A percentile compares a stretch with the other conserved stretches of the same genome.
phyloP scores from a whole-genome alignment of 2,329 filamentous ascomycete genomes.

The Thelonectria rubi region DNA sequence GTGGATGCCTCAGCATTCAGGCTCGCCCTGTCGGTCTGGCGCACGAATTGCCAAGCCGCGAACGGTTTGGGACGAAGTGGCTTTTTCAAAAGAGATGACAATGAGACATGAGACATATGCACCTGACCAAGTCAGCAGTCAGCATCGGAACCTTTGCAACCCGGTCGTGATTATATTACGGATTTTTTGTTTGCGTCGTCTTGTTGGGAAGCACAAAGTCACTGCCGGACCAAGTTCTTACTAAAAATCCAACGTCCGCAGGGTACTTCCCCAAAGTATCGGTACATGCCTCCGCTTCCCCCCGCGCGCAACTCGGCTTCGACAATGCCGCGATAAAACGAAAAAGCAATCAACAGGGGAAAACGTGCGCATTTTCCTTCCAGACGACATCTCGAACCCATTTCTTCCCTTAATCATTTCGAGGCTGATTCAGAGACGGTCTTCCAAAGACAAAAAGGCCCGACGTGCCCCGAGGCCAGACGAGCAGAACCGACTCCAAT shows the following conservation, averaged over 20 bases:
- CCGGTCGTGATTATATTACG: not conserved
- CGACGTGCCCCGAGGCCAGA: not conserved
- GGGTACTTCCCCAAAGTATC: slow-evolving; percentile 18
- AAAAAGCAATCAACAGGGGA: not conserved
- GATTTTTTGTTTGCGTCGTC: too few relatives aligned
- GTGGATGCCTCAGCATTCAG: too few relatives aligned
- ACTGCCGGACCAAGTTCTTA: not conserved
- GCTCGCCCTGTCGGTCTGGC: too few relatives aligned
- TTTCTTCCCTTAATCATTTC: not conserved
- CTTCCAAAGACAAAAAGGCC: not conserved
- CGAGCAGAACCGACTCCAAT: not conserved
- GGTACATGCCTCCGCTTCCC: slow-evolving; percentile 2
- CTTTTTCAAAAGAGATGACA: not conserved
- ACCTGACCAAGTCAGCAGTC: not conserved
- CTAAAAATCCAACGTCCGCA: not conserved
- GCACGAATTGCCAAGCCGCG: too few relatives aligned
- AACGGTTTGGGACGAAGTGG: too few relatives aligned
- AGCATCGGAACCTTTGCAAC: not conserved
- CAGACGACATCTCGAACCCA: not conserved
- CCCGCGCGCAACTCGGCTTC: not conserved
- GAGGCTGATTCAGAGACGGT: not conserved
- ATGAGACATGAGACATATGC: slow-evolving; percentile 12
- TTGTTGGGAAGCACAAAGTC: not conserved
- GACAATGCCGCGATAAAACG: not conserved
- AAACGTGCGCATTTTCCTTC: not conserved